Base-by-base conservation (phyloP, 495 filamentous ascomycete genomes). In the Aspergillus incahuasiensis region DNA sequence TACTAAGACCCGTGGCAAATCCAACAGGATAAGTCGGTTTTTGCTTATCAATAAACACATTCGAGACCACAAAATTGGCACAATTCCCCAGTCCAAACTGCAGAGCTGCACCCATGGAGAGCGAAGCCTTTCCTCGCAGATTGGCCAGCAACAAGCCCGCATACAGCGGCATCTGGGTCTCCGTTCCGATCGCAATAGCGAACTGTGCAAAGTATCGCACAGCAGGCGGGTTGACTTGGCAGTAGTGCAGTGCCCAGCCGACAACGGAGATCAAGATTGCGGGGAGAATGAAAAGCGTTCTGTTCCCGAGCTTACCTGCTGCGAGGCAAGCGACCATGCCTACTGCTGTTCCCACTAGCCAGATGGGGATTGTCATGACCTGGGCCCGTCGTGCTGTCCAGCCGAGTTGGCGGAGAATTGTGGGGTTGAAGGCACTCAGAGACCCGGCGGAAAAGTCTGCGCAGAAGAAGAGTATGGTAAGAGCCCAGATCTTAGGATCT, bases 81-180 rank as follows among this genome's bases (percentile, higher is more conserved):
- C 43, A 46, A 46, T 46, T 46, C 9, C 43, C 43, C 15, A 46
- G 20, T 21, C 20, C 43, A 15, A 46, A 46, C 43, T 46, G 43
- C 6, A 46, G 6, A 13, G 16, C 43, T 5, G 19, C 12, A 7
- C 43, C 43, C 43, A 46, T 28, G 25, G 25, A 28, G 25, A 28
- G 25, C 25, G 25, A 28, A 42, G 40, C 40, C 19, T 20, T 42
- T 6, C 40, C n/a, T 6, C 40, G 40, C 19, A 42, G 13, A 42
- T 42, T 42, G 7, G 40, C 40, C 0, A 42, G 40, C 40, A 42
- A 42, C 6, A 42, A 15, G 13, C 40, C 40, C 13, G 40, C 40
- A 42, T 42, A 42, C 40, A 42, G n/a, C n/a, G 40, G 40, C 40
- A 42, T 42, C 13, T 42, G 40, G 40, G 40, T 42, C n/a, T 16